Evolutionary conservation across 73 alveolate genomes (phyloP), one percentile per base, ranked within the genome.

Genomic region (Blepharisma stoltei): DNA sequence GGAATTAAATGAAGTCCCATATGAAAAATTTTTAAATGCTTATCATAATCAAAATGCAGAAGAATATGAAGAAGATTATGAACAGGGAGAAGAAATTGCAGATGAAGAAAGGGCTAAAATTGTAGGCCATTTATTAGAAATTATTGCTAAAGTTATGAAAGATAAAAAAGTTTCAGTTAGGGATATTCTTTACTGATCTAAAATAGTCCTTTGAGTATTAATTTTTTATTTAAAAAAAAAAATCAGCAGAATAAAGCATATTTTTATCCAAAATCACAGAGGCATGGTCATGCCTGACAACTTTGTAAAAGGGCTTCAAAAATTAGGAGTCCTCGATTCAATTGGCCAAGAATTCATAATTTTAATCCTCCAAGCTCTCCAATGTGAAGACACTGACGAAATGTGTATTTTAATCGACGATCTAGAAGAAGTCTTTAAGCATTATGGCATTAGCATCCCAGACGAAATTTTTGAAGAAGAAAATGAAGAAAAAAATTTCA

Each of bases 81-180:
- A 69, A 5, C 54, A 23, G 2, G 71, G n/a, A 37, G 79, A 60
- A 14, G 73, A 60, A 8, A 25, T 60, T 14, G 11, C 38, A 14
- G 73, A 60, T 60, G 73, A 60, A 5, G 73, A 60, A 60, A 60
- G 23, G 46, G 73, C 73, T n/a, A 60, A 60, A 60, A 4, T 60
- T 60, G 73, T 60, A n/a, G 23, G 73, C 14, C 73, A 60, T 60
- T 60, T 14, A 14, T 60, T 60, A 25, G 73, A 38, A 60, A 25
- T 60, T 9, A 60, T 60, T 14, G 73, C 73, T 20, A 14, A 60
- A 38, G 23, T 60, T 20, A 8, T 60, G 38, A 60, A 14, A 18
- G 23, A 60, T 9, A 60, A 60, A 14, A 60, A 60, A 60, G 23
- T 14, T 2, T n/a, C 46, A 60, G 73, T 60, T 60, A 14, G 14